Evolutionary conservation across 164 flowering plant species (phyloP).

Genomic region (Piper longum): DNA sequence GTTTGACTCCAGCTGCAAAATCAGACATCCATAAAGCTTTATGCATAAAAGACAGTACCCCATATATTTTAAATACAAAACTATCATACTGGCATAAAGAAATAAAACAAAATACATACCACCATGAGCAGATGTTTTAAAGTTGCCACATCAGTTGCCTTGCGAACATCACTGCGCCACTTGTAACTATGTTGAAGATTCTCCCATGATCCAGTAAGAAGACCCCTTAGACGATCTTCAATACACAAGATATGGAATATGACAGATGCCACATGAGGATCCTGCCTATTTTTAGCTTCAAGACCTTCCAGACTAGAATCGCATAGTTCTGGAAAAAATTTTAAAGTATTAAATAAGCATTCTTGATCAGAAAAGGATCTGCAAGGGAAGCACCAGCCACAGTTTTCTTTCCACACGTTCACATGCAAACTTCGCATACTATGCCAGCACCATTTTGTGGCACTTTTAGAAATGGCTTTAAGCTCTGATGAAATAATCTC

Average conservation of each 20-base stretch:
- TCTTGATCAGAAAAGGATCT: conserved; percentile 35
- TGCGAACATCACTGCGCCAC: conserved; percentile 45
- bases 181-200: conserved; percentile 41
- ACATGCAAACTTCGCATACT: conserved; percentile 16
- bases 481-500: conserved; percentile 48
- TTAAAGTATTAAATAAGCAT: conserved; percentile 44
- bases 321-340: conserved; percentile 19
- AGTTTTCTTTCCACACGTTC: conserved; percentile 49
- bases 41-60: neutral
- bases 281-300: conserved; percentile 21
- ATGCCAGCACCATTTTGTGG: conserved; percentile 45
- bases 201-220: conserved; percentile 85
- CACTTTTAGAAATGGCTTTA: conserved; percentile 39
- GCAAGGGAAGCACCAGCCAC: conserved; percentile 95
- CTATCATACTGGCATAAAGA: neutral
- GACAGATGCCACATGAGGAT: conserved; percentile 50
- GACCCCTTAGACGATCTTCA: conserved; percentile 71
- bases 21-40: conserved; percentile 7
- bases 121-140: conserved; percentile 44
- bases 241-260: conserved; percentile 39
- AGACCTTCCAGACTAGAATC: conserved; percentile 20
- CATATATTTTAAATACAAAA: neutral
- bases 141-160: conserved; percentile 37
- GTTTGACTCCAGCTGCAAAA: conserved; percentile 73
- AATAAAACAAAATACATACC: conserved; percentile 25